Conservation (phyloP, 1,284 basidiomycete genomes). For the Sanghuangporus sanghuang region DNA sequence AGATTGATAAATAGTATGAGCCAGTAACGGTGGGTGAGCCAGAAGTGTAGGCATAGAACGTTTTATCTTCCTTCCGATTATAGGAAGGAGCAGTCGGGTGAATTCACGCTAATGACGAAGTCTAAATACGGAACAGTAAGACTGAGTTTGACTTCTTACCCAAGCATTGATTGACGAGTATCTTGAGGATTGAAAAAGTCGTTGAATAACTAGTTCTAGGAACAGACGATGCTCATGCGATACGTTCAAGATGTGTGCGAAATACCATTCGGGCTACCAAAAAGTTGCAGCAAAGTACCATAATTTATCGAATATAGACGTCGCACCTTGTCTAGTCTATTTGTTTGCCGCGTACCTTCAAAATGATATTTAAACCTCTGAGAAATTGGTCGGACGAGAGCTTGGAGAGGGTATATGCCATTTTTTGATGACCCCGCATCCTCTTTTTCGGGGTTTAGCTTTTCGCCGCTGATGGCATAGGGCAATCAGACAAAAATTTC, state of each 20-base stretch:
- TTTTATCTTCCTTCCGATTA: conserved; percentile 67
- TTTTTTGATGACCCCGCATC: conserved; percentile 31
- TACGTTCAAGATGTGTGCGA: conserved; percentile 84
- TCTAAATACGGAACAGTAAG: neutral
- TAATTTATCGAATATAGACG: conserved; percentile 11
- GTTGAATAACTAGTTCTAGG: conserved; percentile 72
- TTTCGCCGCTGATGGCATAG: conserved; percentile 39
- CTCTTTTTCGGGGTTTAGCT: conserved; percentile 31
- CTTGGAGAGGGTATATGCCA: conserved; percentile 76
- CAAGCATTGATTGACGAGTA: conserved; percentile 67
- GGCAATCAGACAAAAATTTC: conserved; percentile 11
- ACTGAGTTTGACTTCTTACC: conserved; percentile 39
- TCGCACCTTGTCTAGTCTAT: conserved; percentile 84
- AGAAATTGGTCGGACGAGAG: conserved; percentile 80
- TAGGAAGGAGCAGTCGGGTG: conserved; percentile 63
- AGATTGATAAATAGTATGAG: conserved; percentile 93
- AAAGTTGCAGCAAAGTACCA: neutral
- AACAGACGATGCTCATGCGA: conserved; percentile 78
- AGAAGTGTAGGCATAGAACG: conserved; percentile 74
- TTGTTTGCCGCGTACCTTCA: conserved; percentile 81
- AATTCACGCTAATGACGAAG: conserved; percentile 64
- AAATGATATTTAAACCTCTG: conserved; percentile 96
- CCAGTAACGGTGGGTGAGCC: conserved; percentile 77
- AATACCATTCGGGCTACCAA: conserved; percentile 91
- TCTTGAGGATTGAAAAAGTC: conserved; percentile 58